Base-by-base conservation (phyloP, 441 rosid species). In the Erodium trifolium region DNA sequence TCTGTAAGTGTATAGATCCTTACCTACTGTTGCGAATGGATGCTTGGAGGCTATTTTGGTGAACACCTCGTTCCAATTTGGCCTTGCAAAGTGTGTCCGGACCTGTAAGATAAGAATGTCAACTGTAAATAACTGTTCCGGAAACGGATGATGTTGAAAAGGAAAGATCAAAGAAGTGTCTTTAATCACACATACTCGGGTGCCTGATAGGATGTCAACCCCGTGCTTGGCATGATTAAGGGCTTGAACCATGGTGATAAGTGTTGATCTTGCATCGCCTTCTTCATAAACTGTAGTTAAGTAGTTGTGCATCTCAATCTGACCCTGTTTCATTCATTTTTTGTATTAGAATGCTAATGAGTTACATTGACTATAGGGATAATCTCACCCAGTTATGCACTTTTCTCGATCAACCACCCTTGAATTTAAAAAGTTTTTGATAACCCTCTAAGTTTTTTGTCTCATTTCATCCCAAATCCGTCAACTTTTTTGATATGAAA, bases 211-310 rank as follows among this genome's bases (percentile, higher is more conserved):
- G 77, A 94, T 92, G 83, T 94, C 99, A 57, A 92, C 92, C 13
- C 99, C 98, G 71, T 92, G 88, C 73, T 94, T 94, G 68, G 99
- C 99, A 81, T 94, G 98, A 70, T 86, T 88, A 65, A 92, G 86
- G 76, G 99, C 98, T 76, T 94, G 99, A 59, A 94, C 96, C 99
- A 94, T 88, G 62, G 96, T 90, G 69, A 92, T 92, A 73, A 94
- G 79, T 34, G 98, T 86, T 78, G 99, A 94, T 72, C 97, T 88
- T 53, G 99, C 99, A 77, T 94, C 98, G 1, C 97, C 97, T 77
- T 94, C 99, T 80, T 94, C 99, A 68, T 94, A 94, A 41, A 94
- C 98, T 67, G 96, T 94, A 14, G 99, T 94, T 11, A 92, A 93
- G 79, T 92, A 86, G 83, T 92, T 94, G 79, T 92, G 99, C 79